Evolutionary conservation across 1,284 basidiomycete genomes (phyloP), one percentile per base, ranked within the genome.

Genomic region (Melampsora americana): DNA sequence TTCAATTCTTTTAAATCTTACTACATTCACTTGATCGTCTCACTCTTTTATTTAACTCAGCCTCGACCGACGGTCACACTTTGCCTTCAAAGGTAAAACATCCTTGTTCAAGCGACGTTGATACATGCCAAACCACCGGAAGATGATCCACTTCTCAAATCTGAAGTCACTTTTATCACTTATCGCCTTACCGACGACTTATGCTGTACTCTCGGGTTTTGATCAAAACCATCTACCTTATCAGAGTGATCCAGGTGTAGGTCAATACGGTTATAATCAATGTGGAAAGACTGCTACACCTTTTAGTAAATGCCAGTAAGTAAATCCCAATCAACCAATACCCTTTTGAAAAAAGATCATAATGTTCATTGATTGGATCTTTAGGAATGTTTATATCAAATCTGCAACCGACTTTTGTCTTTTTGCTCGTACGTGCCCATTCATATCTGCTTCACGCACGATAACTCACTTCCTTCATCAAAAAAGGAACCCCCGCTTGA

Each of bases 381-480:
- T 18, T 23, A 75, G 73, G 42, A 75, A 75, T 30, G 26, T 53
- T 0, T 75, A 48, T 35, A 68, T 75, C 39, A 30, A 68, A 16
- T 68, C 73, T 12, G 73, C 73, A 11, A 65, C 66, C 39, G 66
- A 75, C 62, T 75, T 75, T 53, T 75, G 73, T 42, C 2, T 75
- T 2, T 75, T 75, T 68, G 73, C 73, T 7, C 73, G 73, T 75
- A 69, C 53, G 73, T 53, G 16, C 20, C 11, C 30, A 18, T 61
- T 20, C 53, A 53, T n/a, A 35, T 35, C 28, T 18, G 7, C 50
- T 53, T 14, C 20, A 20, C 50, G 50, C 3, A 35, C 3, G 9
- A 35, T 4, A 9, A 9, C 32, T 71, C 26, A 30, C 46, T 50
- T 23, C n/a, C n/a, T n/a, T n/a, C n/a, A n/a, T n/a, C n/a, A n/a